Percentiles rank a stretch among this genome's conserved stretches.
Evolutionary conservation across 768 basidiomycete genomes (phyloP).

Genomic region (Mycena haematopus): DNA sequence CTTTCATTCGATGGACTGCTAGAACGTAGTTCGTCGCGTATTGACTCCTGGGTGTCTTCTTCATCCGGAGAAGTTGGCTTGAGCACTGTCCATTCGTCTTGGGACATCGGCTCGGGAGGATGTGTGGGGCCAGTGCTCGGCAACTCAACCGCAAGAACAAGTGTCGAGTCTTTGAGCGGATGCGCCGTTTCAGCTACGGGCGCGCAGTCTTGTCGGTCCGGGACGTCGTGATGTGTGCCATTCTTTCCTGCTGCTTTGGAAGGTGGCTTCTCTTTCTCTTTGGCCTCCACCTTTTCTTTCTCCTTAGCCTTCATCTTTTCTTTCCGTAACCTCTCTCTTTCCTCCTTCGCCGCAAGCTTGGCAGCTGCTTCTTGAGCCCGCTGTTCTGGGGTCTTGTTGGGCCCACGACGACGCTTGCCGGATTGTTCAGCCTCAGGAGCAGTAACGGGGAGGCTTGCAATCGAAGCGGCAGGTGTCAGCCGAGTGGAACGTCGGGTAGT

Average conservation of each 20-base stretch:
- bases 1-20: too few relatives aligned
- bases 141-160: neutral
- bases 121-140: neutral
- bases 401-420: constrained; percentile 28
- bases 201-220: constrained; percentile 2
- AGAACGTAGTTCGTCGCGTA: constrained; percentile 26
- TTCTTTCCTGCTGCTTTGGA: constrained; percentile 19
- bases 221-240: neutral
- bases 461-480: too few relatives aligned
- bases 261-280: constrained; percentile 4
- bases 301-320: constrained; percentile 21
- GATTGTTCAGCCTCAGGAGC: constrained; percentile 30
- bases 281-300: constrained; percentile 11
- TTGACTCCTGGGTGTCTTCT: constrained; percentile 9
- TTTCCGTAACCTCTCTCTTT: constrained; percentile 16
- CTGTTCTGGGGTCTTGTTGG: constrained; percentile 33
- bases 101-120: constrained; percentile 19
- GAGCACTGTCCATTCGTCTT: constrained; percentile 26
- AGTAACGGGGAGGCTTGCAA: constrained; percentile 27
- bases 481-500: constrained; percentile 28
- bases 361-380: constrained; percentile 31
- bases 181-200: neutral
- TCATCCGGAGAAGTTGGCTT: constrained; percentile 20
- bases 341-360: constrained; percentile 25
- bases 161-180: neutral